Evolutionary conservation across 495 filamentous ascomycete species (phyloP), one percentile per base, ranked within the genome.

Genomic region (Lichina pygmaea): DNA sequence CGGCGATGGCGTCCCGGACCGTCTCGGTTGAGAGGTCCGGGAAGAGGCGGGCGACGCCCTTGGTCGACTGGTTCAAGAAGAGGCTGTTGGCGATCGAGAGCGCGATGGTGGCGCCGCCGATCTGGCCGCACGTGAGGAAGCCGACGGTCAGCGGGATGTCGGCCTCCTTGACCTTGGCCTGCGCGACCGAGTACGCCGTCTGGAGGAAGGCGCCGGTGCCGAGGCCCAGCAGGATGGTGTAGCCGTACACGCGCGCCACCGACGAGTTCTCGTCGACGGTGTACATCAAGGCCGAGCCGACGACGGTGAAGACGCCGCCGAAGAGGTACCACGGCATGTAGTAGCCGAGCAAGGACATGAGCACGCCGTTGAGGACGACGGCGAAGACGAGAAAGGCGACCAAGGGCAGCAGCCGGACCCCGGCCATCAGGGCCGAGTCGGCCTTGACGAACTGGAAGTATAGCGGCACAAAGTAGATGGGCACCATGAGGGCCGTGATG

Each of bases 291-390:
- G 64, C 60, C 24, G 62, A 59, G 15, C 71, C 71, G n/a, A 68
- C 52, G 4, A 70, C 39, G 31, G 62, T 52, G 11, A 75, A 50
- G 13, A 62, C 49, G 8, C 68, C 68, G 2, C 62, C 64, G 2
- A 61, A 43, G 5, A 70, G 43, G 53, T 68, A 80, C 62, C 73
- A 70, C 0, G 67, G 68, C 61, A 68, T 67, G 54, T 78, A 78
- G 48, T 65, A 63, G 2, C 64, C 63, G 13, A 60, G 51, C 36
- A 59, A 62, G 6, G 60, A 54, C 48, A 80, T 63, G 15, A 72
- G 46, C 5, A 55, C 58, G 30, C 75, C 73, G 41, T 67, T 65
- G 33, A 53, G 34, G 13, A 75, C 54, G 43, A 58, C 62, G 40
- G 57, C 52, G 47, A 61, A 53, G 15, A 76, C 63, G 41, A 66